phyloP scores from a whole-genome alignment of 2,329 filamentous ascomycete species.

The Penicillium sp. region DNA sequence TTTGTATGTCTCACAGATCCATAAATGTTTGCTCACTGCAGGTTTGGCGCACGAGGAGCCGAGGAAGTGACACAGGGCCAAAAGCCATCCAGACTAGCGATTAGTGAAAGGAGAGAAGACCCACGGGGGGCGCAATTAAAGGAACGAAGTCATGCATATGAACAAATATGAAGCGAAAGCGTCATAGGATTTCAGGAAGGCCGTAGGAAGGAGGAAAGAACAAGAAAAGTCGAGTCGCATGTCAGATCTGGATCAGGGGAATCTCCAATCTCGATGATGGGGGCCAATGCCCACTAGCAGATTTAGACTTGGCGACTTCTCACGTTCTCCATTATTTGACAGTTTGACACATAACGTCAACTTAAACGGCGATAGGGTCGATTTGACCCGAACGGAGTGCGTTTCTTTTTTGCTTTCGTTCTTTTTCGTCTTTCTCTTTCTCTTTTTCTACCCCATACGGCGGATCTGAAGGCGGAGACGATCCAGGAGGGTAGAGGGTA shows the following conservation, averaged over 20 bases:
- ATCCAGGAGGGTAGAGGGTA: background rate
- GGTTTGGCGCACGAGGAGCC: slow-evolving; percentile 1
- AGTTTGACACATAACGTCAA: slow-evolving; percentile 11
- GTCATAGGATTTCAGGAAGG: slow-evolving; percentile 12
- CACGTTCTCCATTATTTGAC: slow-evolving; percentile 6
- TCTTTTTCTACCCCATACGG: too few relatives aligned
- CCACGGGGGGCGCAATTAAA: slow-evolving; percentile 10
- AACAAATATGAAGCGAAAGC: slow-evolving; percentile 4
- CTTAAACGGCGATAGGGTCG: too few relatives aligned
- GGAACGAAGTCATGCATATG: slow-evolving; percentile 12
- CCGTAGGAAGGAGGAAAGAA: slow-evolving; percentile 4
- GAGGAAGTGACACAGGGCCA: slow-evolving; percentile 1
- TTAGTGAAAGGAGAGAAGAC: slow-evolving; percentile 12
- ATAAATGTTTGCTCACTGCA: background rate
- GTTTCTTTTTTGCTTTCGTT: too few relatives aligned
- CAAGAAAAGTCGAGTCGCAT: slow-evolving; percentile 3
- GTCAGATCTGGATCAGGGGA: slow-evolving; percentile 21
- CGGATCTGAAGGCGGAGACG: background rate
- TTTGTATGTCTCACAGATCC: slow-evolving; percentile 2
- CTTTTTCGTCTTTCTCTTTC: too few relatives aligned
- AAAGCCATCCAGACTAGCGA: slow-evolving; percentile 6
- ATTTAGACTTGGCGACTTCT: slow-evolving; percentile 8
- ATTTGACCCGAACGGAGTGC: too few relatives aligned
- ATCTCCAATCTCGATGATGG: slow-evolving; percentile 24
- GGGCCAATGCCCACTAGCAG: slow-evolving; percentile 20